Conservation (phyloP, 768 basidiomycete genomes). For the Candolleomyces aberdarensis region DNA sequence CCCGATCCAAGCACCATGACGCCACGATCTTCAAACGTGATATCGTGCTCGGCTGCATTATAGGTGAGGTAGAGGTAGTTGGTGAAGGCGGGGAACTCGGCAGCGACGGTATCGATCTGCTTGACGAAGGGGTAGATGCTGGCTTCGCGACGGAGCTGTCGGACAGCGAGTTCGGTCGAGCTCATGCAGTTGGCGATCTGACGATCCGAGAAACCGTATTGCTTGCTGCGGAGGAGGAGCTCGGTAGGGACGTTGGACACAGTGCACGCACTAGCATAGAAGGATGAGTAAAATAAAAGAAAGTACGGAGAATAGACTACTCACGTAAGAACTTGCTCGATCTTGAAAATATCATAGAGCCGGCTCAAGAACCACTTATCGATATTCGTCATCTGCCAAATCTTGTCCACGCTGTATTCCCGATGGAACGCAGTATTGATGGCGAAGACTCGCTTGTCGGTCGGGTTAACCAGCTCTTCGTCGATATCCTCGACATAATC, state of each 20-base stretch:
- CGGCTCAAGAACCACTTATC: slow-evolving; percentile 98
- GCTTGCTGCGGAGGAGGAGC: slow-evolving; percentile 80
- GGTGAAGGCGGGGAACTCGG: slow-evolving; percentile 97
- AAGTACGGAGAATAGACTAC: slow-evolving; percentile 23
- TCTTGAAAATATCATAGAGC: slow-evolving; percentile 77
- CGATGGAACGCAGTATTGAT: slow-evolving; percentile 91
- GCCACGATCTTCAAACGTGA: slow-evolving; percentile 86
- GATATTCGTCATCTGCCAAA: slow-evolving; percentile 97
- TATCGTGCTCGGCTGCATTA: slow-evolving; percentile 93
- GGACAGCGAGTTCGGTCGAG: slow-evolving; percentile 91
- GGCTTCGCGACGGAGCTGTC: slow-evolving; percentile 81
- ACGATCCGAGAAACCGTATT: slow-evolving; percentile 93
- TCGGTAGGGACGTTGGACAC: slow-evolving; percentile 60
- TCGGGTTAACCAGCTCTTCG: slow-evolving; percentile 89
- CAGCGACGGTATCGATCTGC: slow-evolving; percentile 98
- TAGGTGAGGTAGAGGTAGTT: slow-evolving; percentile 99
- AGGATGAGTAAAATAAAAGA: slow-evolving; percentile 4
- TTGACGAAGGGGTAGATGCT: slow-evolving; percentile 90
- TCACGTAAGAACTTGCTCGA: slow-evolving; percentile 76
- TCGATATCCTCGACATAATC: slow-evolving; percentile 88
- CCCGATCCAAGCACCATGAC: slow-evolving; percentile 98
- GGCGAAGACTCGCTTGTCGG: slow-evolving; percentile 96
- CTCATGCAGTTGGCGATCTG: slow-evolving; percentile 80
- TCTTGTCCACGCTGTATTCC: slow-evolving; percentile 92
- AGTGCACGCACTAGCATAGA: slow-evolving; percentile 48